Base-by-base conservation (phyloP, 2,329 filamentous ascomycete genomes). In the Leptographium lundbergii region DNA sequence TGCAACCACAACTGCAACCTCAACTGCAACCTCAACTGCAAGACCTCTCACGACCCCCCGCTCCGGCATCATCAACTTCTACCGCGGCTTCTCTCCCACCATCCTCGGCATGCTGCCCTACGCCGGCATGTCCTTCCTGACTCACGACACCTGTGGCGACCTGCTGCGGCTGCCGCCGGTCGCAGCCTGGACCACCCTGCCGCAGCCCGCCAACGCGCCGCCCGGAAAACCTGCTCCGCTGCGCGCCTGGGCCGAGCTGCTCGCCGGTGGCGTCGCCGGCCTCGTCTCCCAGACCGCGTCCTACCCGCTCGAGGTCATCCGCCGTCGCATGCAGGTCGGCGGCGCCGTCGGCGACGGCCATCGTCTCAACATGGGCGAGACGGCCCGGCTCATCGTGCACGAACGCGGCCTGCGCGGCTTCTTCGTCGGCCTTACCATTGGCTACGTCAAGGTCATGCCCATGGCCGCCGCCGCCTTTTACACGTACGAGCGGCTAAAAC, bases 91-190 rank as follows among this genome's bases (percentile, higher is more conserved):
- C 71, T 83, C 85, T 0, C 89, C 92, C 0, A 97, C 94, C 0
- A 73, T 99, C 6, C 78, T 95, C 61, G 94, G 94, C 66, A 99
- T 99, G 92, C 76, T 99, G 0, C 94, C 94, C 0, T 99, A 99
- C 68, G 94, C 94, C 1, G 94, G 94, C 66, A 86, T 95, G 68
- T 96, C 91, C 1, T 99, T 99, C 74, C 80, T 99, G 48, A 95
- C 90, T 0, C 94, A 99, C 74, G 94, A 99, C 71, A 90, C 89
- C 5, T 83, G 87, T 48, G 89, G 89, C 61, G 94, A 99, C 71
- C 68, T 94, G 54, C 80, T 99, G 66, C 89, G 91, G 22, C 79
- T 81, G 59, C 85, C 85, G 0, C 63, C 71, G 0, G 67, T 96
- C 7, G 84, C 87, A 5, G 70, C 79, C 53, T 88, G 89, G 70